phyloP scores from a whole-genome alignment of 768 basidiomycete species.

The Macrolepiota fuliginosa region DNA sequence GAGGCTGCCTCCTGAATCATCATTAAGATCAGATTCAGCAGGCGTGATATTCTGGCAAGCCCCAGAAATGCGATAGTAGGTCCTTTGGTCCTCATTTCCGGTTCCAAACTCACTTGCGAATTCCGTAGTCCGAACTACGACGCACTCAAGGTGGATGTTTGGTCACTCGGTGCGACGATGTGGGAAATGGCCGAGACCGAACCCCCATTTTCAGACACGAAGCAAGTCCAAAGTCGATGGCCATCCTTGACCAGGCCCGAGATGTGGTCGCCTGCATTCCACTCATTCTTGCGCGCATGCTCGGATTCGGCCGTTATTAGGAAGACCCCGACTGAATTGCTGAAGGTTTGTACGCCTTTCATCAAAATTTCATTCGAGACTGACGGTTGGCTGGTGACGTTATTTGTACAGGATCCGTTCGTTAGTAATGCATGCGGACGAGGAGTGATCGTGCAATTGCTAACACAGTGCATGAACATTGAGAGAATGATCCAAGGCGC shows the following conservation, averaged over 20 bases:
- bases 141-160: conserved; percentile 72
- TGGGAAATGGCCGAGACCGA: conserved; percentile 80
- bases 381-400: background rate
- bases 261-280: conserved; percentile 64
- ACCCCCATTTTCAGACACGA: conserved; percentile 67
- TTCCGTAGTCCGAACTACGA: conserved; percentile 60
- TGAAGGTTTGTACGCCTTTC: conserved; percentile 44
- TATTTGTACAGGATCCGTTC: conserved; percentile 49
- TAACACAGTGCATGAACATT: conserved; percentile 65
- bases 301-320: conserved; percentile 57
- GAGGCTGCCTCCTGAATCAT: conserved; percentile 47
- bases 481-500: conserved; percentile 43
- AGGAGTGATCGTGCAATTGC: conserved; percentile 60
- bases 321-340: conserved; percentile 54
- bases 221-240: conserved; percentile 60
- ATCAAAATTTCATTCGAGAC: background rate
- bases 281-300: conserved; percentile 68
- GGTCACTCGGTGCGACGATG: conserved; percentile 80
- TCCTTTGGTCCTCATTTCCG: background rate
- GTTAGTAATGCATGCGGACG: conserved; percentile 69
- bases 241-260: conserved; percentile 59
- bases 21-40: conserved; percentile 53
- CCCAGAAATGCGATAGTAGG: conserved; percentile 74
- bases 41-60: conserved; percentile 87
- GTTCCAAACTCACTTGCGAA: background rate